Evolutionary conservation across 2,329 filamentous ascomycete species (phyloP).

Genomic region (Fusarium anguioides): DNA sequence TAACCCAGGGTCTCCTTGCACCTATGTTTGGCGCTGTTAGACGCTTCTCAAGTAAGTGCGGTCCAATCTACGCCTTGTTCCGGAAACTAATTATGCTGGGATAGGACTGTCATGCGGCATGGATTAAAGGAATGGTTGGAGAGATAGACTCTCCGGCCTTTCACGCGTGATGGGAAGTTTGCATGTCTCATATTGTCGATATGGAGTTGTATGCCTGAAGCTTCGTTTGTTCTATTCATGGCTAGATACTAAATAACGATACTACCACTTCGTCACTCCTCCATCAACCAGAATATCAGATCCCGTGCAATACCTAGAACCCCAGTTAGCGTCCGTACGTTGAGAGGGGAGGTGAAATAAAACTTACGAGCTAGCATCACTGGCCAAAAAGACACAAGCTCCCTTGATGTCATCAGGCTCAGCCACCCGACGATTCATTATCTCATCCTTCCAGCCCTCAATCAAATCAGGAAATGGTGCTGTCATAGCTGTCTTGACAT

Average conservation of each 20-base stretch:
- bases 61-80: accelerated
- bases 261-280: constrained; percentile 4
- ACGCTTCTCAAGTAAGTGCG: neutral
- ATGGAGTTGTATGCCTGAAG: no score
- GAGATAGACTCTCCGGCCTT: no score
- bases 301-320: neutral
- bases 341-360: neutral
- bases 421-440: constrained; percentile 59
- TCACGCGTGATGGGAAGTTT: no score
- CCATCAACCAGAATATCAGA: constrained; percentile 3
- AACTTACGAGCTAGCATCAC: constrained; percentile 54
- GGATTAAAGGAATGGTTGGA: no score
- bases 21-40: constrained; percentile 5
- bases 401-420: constrained; percentile 63
- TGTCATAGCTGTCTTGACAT: constrained; percentile 58
- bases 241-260: neutral
- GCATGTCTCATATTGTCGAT: no score
- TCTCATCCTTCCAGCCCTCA: constrained; percentile 61
- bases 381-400: constrained; percentile 60
- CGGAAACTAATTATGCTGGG: neutral
- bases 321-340: neutral
- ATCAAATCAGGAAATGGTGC: constrained; percentile 58
- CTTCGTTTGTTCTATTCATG: neutral
- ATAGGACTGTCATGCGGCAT: no score
- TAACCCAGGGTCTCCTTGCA: neutral